phyloP scores from a whole-genome alignment of 306 rosid genomes.

The Vigna radiata region DNA sequence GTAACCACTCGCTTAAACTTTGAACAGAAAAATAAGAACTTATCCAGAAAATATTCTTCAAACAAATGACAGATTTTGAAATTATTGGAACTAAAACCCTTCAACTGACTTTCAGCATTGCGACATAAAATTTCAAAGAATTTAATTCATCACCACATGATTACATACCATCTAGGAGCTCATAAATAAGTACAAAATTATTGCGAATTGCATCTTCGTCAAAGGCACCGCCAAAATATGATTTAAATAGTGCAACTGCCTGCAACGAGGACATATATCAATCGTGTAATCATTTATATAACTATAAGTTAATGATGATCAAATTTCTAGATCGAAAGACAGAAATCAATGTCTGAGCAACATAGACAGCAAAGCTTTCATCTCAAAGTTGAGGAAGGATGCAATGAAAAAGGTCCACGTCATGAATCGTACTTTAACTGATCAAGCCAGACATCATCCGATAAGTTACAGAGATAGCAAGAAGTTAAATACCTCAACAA shows the following conservation, averaged over 20 bases:
- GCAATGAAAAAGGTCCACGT: constrained; percentile 15
- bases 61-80: not conserved
- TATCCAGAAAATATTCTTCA: constrained; percentile 13
- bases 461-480: constrained; percentile 21
- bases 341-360: constrained; percentile 23
- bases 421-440: not conserved
- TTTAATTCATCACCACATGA: constrained; percentile 21
- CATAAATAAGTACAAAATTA: constrained; percentile 95
- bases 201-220: constrained; percentile 99
- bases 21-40: constrained; percentile 23
- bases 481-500: constrained; percentile 77
- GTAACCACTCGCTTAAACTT: constrained; percentile 9
- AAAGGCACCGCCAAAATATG: constrained; percentile 98
- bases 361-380: constrained; percentile 8
- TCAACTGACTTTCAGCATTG: constrained; percentile 17
- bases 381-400: not conserved
- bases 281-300: constrained; percentile 24
- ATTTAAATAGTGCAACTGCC: constrained; percentile 97
- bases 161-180: constrained; percentile 88
- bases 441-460: constrained; percentile 10
- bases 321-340: constrained; percentile 13
- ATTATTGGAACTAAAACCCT: constrained; percentile 1
- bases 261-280: constrained; percentile 46
- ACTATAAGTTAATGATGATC: constrained; percentile 6
- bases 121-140: constrained; percentile 26